Evolutionary conservation across 106 monocot species (phyloP).

Genomic region (Posidonia australis): DNA sequence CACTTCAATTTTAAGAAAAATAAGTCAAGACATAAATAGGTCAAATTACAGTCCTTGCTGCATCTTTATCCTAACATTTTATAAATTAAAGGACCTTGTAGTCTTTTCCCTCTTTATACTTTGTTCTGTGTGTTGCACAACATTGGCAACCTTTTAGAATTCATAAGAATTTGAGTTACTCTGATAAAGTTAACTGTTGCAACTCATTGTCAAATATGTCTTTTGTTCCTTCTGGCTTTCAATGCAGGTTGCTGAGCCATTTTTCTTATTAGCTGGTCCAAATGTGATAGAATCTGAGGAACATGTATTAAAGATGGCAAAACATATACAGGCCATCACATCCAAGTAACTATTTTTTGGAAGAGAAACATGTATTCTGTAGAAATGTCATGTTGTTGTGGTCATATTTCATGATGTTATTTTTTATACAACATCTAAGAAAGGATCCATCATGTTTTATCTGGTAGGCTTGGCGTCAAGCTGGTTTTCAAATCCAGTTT

Average conservation of each 20-base stretch:
- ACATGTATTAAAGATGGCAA: constrained; percentile 83
- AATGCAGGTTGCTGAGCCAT: constrained; percentile 69
- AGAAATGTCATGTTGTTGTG: neutral
- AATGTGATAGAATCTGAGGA: constrained; percentile 99
- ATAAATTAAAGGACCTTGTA: too few species aligned
- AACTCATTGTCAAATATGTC: too few species aligned
- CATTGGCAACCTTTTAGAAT: too few species aligned
- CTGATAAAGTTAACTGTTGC: too few species aligned
- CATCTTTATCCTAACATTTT: too few species aligned
- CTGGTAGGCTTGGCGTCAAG: constrained; percentile 56
- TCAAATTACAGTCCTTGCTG: too few species aligned
- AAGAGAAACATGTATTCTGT: neutral
- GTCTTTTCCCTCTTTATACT: too few species aligned
- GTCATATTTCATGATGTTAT: neutral
- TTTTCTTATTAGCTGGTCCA: constrained; percentile 84
- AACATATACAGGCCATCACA: constrained; percentile 46
- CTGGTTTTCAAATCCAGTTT: constrained; percentile 96
- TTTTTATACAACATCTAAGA: neutral
- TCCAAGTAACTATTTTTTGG: constrained; percentile 40
- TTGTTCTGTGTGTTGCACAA: too few species aligned
- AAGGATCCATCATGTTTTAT: neutral
- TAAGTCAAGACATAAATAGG: too few species aligned
- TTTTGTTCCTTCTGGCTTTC: too few species aligned
- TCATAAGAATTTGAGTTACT: too few species aligned
- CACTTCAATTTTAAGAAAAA: too few species aligned